Base-by-base conservation (phyloP, 768 basidiomycete species). In the Phaffia tasmanica region DNA sequence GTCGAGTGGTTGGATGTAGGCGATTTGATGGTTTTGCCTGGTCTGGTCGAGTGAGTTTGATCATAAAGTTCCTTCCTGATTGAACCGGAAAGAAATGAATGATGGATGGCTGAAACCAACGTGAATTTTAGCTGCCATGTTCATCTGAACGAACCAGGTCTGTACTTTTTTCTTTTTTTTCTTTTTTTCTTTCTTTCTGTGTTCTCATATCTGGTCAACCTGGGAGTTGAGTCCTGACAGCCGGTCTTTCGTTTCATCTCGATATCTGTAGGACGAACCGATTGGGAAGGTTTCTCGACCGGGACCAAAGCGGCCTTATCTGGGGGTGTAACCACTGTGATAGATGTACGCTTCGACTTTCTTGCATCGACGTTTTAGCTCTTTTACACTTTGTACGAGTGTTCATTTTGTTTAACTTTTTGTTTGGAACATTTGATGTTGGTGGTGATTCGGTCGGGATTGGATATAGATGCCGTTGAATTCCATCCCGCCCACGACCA, bases 401-500 rank as follows among this genome's bases (percentile, higher is more conserved):
- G 50, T 29, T 54, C 9, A 7, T 55, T 25, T 25, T 30, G 27
- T 30, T 14, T 46, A 9, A 48, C 50, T 32, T 6, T 18, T 32
- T 57, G 19, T 29, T 32, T 29, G 23, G 4, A 11, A 19, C 63
- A 35, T 27, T 56, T 21, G 15, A 0, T 46, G 21, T 56, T 42
- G 21, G 11, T 42, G 11, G 11, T 42, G 35, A 11, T 23, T 55
- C 3, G 50, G 14, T 18, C 32, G 9, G 56, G n/a, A 32, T 29
- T 9, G 4, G 19, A 2, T 32, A 5, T 42, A 69, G 62, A 99
- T 98, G 94, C 95, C 94, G 2, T 80, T 99, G 63, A 97, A 99
- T 76, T 94, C 92, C 1, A 88, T 98, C 63, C 94, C 94, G 0
- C 91, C 95, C 0, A 97, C 95, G 0, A 93, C 90, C 1, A 92